Conservation (phyloP, 2,329 filamentous ascomycete species). For the Xylariaceae sp. region DNA sequence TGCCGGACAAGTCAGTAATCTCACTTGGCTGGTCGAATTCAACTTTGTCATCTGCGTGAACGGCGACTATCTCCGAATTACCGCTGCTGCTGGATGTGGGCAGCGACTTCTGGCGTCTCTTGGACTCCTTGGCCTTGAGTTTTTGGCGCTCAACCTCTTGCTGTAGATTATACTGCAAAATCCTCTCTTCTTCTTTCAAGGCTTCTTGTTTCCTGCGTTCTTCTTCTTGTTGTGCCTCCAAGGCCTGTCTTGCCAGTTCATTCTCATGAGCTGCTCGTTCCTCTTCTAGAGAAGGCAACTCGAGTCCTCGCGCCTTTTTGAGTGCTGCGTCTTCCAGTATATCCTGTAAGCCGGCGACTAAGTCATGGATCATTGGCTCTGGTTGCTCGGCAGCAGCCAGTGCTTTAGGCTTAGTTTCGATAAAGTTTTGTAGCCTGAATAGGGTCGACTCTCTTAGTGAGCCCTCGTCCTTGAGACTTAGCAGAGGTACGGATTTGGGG, state of each 20-base stretch:
- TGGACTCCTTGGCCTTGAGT: slow-evolving; percentile 58
- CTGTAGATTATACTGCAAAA: slow-evolving; percentile 64
- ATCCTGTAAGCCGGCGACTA: slow-evolving; percentile 64
- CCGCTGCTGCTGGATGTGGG: slow-evolving; percentile 35
- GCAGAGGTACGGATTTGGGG: slow-evolving; percentile 71
- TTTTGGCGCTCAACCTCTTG: slow-evolving; percentile 65
- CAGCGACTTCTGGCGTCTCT: slow-evolving; percentile 52
- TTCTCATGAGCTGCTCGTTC: slow-evolving; percentile 81
- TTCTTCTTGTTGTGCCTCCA: slow-evolving; percentile 49
- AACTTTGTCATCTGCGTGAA: slow-evolving; percentile 36
- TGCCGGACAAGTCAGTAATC: slow-evolving; percentile 58
- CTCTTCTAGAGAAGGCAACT: slow-evolving; percentile 81
- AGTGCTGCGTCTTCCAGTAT: slow-evolving; percentile 83
- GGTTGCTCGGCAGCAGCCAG: slow-evolving; percentile 49
- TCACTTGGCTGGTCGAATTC: slow-evolving; percentile 64
- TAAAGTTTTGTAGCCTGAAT: slow-evolving; percentile 61
- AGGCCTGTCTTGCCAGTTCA: slow-evolving; percentile 55
- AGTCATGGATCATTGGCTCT: slow-evolving; percentile 54
- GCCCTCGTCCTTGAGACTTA: slow-evolving; percentile 60
- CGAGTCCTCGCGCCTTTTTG: slow-evolving; percentile 65
- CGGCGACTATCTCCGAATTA: slow-evolving; percentile 32
- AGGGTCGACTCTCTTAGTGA: slow-evolving; percentile 64
- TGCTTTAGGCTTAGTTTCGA: slow-evolving; percentile 53
- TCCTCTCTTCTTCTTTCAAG: slow-evolving; percentile 61
- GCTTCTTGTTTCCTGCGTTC: slow-evolving; percentile 51